These are phyloP conservation scores for Neonectria coccinea DNA, from an alignment of 2,329 filamentous ascomycete genomes.

Conservation along the genomic window DNA sequence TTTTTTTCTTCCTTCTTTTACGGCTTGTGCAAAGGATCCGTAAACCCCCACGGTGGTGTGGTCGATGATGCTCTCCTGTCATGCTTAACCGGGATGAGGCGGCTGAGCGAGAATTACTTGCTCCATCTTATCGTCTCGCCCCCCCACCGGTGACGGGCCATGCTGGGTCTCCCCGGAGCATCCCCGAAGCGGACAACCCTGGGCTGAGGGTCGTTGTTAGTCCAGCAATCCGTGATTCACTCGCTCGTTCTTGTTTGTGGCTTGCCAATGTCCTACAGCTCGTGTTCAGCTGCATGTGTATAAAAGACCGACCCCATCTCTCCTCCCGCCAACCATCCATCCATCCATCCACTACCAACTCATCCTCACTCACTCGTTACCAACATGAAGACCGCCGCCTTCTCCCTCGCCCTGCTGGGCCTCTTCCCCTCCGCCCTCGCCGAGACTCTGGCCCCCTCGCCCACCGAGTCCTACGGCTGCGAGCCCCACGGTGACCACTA, in stretches of 20 bases:
- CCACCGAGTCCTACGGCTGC: slow-evolving; percentile 37
- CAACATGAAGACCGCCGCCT: slow-evolving; percentile 43
- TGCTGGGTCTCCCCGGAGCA: slow-evolving; percentile 1
- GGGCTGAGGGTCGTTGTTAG: slow-evolving; percentile 2
- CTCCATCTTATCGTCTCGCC: slow-evolving; percentile 7
- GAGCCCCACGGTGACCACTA: slow-evolving; percentile 34
- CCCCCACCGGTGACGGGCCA: slow-evolving; percentile 13
- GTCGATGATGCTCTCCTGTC: slow-evolving; percentile 21
- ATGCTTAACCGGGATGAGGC: slow-evolving; percentile 14
- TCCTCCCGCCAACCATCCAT: slow-evolving; percentile 7
- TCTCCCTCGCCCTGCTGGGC: slow-evolving; percentile 40
- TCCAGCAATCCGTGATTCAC: slow-evolving; percentile 10
- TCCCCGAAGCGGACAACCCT: not conserved
- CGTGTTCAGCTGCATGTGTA: slow-evolving; percentile 8
- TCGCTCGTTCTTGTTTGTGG: not conserved
- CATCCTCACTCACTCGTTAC: slow-evolving; percentile 20
- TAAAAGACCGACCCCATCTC: slow-evolving; percentile 7
- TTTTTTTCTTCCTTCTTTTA: not conserved
- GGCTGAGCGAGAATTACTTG: not conserved
- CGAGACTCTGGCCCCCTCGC: slow-evolving; percentile 37
- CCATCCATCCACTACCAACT: slow-evolving; percentile 10
- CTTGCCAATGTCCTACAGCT: slow-evolving; percentile 4
- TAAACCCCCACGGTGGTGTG: slow-evolving; percentile 7
- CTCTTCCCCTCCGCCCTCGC: slow-evolving; percentile 39
- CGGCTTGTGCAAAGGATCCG: slow-evolving; percentile 4